Evolutionary conservation across 495 filamentous ascomycete species (phyloP).

Genomic region (Saxophila tyrrhenica): DNA sequence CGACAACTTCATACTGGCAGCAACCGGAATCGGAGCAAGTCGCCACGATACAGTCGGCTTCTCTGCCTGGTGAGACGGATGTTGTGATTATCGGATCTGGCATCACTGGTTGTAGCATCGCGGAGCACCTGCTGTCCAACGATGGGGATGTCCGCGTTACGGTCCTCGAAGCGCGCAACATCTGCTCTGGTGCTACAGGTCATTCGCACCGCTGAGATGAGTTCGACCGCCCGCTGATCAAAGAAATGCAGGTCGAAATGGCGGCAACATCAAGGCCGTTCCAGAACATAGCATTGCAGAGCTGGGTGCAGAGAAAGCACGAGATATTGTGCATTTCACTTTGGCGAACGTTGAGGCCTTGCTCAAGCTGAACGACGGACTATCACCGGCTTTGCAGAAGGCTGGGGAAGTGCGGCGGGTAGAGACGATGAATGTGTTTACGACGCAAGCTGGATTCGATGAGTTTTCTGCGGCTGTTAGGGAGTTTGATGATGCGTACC

Average conservation of each 20-base stretch:
- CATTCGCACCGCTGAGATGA: conserved; percentile 31
- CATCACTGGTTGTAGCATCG: conserved; percentile 6
- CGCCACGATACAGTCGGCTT: background rate
- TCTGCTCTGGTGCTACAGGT: conserved; percentile 33
- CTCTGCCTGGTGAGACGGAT: background rate
- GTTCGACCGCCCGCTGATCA: background rate
- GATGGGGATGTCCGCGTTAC: conserved; percentile 18
- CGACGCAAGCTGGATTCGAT: background rate
- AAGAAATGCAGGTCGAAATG: background rate
- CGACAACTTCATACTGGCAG: conserved; percentile 8
- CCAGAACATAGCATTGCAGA: background rate
- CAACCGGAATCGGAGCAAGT: background rate
- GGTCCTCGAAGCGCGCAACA: conserved; percentile 31
- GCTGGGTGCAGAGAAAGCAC: background rate
- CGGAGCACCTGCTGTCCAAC: conserved; percentile 1
- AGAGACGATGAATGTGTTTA: background rate
- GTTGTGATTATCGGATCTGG: conserved; percentile 11
- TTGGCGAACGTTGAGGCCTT: background rate
- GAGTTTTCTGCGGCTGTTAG: background rate
- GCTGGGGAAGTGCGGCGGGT: background rate
- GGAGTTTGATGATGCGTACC: background rate
- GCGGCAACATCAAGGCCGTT: conserved; percentile 1
- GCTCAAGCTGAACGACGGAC: background rate
- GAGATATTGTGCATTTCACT: background rate
- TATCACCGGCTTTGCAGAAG: background rate